Evolutionary conservation across 2,329 filamentous ascomycete genomes (phyloP), one percentile per base, ranked within the genome.

Genomic region (Penicillium olsonii): DNA sequence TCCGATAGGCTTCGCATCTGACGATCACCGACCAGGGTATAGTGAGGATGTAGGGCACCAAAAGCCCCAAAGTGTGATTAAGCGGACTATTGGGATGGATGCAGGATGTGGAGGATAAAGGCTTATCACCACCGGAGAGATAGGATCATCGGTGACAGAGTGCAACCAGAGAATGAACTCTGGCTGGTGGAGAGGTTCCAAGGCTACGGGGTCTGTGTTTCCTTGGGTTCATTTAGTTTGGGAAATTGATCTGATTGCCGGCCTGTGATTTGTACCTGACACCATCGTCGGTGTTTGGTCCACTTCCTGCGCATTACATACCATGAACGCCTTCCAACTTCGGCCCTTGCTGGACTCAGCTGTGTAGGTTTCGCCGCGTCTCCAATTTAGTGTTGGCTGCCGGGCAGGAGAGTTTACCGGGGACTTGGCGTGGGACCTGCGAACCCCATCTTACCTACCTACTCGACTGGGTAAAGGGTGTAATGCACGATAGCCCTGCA

Each of bases 61-160:
- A 49, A 40, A 42, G 17, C 42, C 42, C 22, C 22, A 24, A 24
- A 24, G 22, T 24, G 39, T 49, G 50, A 53, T 54, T 31, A 49
- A 37, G 51, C 50, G 2, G 19, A 12, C 22, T 42, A 40, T 46
- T 48, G 50, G 34, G 33, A n/a, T n/a, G n/a, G 44, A 54, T 48
- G 42, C 44, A 53, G 39, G 20, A 27, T 22, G 14, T 38, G 44
- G 18, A 46, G 33, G 37, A 35, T 18, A 33, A 51, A 42, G 24
- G 41, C 54, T 57, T 54, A 51, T 53, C 52, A 53, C 24, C 42
- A 35, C 45, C 34, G 11, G 35, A 35, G 33, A 45, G 42, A 45
- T 41, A 41, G 41, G 53, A 46, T 37, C 38, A 41, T 48, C 44
- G 19, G 41, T 54, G 54, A 53, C 51, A 53, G 54, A 24, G 29